A percentile compares a stretch with the other conserved stretches of the same genome.
These are phyloP conservation scores for Globisporangium echinulatum DNA, from an alignment of 352 stramenopile species.

Conservation along the genomic window DNA sequence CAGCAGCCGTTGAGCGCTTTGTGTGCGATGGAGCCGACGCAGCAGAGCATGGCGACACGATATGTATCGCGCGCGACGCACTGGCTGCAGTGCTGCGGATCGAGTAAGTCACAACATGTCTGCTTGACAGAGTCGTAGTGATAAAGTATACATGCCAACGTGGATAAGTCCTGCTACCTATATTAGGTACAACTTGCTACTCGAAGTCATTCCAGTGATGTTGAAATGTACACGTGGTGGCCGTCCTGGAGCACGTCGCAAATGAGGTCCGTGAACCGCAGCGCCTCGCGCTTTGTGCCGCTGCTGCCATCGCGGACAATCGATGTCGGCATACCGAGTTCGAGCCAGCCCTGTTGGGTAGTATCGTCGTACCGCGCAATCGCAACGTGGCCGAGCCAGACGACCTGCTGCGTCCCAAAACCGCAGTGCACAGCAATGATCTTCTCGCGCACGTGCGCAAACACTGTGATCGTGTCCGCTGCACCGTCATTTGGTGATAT, in stretches of 20 bases:
- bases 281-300: slow-evolving; percentile 25
- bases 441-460: too few relatives aligned
- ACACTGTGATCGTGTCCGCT: too few relatives aligned
- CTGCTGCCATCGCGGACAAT: slow-evolving; percentile 29
- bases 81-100: slow-evolving; percentile 10
- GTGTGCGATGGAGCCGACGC: background rate
- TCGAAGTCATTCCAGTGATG: slow-evolving; percentile 11
- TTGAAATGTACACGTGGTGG: slow-evolving; percentile 63
- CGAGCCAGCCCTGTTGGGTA: slow-evolving; percentile 34
- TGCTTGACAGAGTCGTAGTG: background rate
- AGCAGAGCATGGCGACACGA: background rate
- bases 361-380: too few relatives aligned
- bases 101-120: background rate
- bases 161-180: background rate
- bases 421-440: too few relatives aligned
- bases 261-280: slow-evolving; percentile 50
- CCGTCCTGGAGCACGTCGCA: slow-evolving; percentile 55
- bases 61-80: slow-evolving; percentile 3
- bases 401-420: too few relatives aligned
- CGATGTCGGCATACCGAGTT: slow-evolving; percentile 36
- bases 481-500: too few relatives aligned
- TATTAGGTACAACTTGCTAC: background rate
- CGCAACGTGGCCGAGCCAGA: too few relatives aligned
- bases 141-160: background rate
- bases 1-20: slow-evolving; percentile 2